phyloP scores from a whole-genome alignment of 768 basidiomycete species.

The Exsudoporus frostii region DNA sequence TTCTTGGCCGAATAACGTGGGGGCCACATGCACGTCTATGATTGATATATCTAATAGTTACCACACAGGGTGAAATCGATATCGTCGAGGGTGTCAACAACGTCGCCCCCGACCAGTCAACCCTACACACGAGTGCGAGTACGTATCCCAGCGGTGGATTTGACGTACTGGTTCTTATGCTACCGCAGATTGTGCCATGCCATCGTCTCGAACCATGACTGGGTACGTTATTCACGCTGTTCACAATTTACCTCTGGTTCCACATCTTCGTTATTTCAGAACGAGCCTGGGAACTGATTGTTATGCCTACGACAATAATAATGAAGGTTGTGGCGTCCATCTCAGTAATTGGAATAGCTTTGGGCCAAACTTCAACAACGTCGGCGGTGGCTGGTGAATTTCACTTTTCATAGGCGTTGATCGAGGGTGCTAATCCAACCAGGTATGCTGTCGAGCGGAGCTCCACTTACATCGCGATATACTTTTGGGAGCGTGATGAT shows the following conservation, averaged over 20 bases:
- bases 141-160: background rate
- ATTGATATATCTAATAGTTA: background rate
- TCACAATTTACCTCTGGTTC: background rate
- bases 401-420: background rate
- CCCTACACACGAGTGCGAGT: constrained; percentile 29
- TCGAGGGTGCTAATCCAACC: background rate
- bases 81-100: constrained; percentile 35
- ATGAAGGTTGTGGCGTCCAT: constrained; percentile 34
- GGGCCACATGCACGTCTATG: background rate
- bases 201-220: constrained; percentile 25
- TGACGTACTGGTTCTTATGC: background rate
- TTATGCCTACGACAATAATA: constrained; percentile 19
- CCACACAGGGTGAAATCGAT: constrained; percentile 29
- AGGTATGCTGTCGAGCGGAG: constrained; percentile 38
- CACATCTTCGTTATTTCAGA: constrained; percentile 6
- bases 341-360: constrained; percentile 28
- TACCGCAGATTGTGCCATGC: constrained; percentile 30
- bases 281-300: constrained; percentile 22
- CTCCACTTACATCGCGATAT: constrained; percentile 32
- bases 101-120: constrained; percentile 26
- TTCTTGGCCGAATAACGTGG: constrained; percentile 25
- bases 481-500: constrained; percentile 41
- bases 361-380: constrained; percentile 35
- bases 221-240: constrained; percentile 24
- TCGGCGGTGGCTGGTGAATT: constrained; percentile 37